phyloP scores from a whole-genome alignment of 345 rosid genomes.

The Physaria fendleri region DNA sequence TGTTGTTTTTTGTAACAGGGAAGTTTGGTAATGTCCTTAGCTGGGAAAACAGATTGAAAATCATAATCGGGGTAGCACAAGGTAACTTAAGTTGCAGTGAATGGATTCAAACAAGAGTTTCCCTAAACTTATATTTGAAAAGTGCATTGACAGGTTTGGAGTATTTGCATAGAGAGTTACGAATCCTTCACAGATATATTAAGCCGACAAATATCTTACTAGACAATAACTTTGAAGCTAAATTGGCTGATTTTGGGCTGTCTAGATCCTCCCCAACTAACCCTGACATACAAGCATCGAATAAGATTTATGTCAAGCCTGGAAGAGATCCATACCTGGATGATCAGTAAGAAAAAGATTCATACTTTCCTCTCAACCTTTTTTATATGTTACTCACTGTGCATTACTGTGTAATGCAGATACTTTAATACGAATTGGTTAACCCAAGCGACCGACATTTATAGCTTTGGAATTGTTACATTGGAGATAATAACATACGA shows the following conservation, averaged over 20 bases:
- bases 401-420: too few relatives aligned
- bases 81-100: constrained; percentile 28
- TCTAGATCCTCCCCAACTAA: constrained; percentile 19
- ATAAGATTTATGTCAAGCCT: too few relatives aligned
- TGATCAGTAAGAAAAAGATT: too few relatives aligned
- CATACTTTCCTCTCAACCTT: too few relatives aligned
- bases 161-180: constrained; percentile 29
- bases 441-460: too few relatives aligned
- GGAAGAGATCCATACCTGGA: too few relatives aligned
- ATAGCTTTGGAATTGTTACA: too few relatives aligned
- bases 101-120: background rate
- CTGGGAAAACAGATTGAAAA: constrained; percentile 38
- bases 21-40: constrained; percentile 12
- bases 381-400: too few relatives aligned
- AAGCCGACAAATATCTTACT: constrained; percentile 22
- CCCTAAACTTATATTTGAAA: background rate
- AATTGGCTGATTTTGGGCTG: constrained; percentile 19
- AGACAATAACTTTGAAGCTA: constrained; percentile 1
- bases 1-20: constrained; percentile 19
- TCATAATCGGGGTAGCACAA: constrained; percentile 35
- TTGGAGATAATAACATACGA: too few relatives aligned
- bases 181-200: constrained; percentile 13
- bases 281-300: too few relatives aligned
- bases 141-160: constrained; percentile 16
- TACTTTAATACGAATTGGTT: too few relatives aligned